phyloP scores from a whole-genome alignment of 2,329 filamentous ascomycete genomes.

The Arthrobotrys iridis region DNA sequence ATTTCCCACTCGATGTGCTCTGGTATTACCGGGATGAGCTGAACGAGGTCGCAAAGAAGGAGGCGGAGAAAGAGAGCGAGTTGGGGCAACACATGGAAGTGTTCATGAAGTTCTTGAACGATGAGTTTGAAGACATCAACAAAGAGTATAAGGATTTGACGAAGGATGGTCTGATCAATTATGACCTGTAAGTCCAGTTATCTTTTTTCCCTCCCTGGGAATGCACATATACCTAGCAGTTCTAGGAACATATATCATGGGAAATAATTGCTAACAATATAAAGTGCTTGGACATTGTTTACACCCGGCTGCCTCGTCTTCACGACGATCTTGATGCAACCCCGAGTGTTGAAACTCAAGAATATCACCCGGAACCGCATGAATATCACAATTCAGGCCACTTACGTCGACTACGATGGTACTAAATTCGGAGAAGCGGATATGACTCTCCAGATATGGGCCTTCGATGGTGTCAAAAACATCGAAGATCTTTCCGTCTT shows the following conservation, averaged over 20 bases:
- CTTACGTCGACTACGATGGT: constrained; percentile 86
- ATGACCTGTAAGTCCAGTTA: constrained; percentile 46
- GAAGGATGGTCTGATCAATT: constrained; percentile 54
- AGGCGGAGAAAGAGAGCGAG: constrained; percentile 20
- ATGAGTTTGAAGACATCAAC: constrained; percentile 53
- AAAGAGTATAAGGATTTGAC: constrained; percentile 46
- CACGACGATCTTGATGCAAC: constrained; percentile 26
- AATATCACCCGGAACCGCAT: constrained; percentile 1
- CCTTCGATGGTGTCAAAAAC: constrained; percentile 82
- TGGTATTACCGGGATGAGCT: constrained; percentile 36
- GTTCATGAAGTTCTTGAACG: constrained; percentile 43
- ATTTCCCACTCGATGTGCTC: constrained; percentile 38
- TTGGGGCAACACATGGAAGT: constrained; percentile 8
- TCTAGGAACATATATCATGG: neutral
- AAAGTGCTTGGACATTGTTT: constrained; percentile 49
- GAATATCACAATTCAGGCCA: constrained; percentile 56
- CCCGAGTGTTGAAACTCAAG: constrained; percentile 26
- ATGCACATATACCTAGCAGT: too few species aligned
- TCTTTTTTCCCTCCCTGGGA: too few species aligned
- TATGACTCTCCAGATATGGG: constrained; percentile 74
- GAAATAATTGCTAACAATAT: neutral
- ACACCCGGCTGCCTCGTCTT: constrained; percentile 30
- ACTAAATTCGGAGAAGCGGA: constrained; percentile 82
- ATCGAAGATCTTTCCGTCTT: constrained; percentile 77
- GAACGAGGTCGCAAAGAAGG: neutral